Evolutionary conservation across 306 rosid genomes (phyloP), one percentile per base, ranked within the genome.

Genomic region (Geum urbanum): DNA sequence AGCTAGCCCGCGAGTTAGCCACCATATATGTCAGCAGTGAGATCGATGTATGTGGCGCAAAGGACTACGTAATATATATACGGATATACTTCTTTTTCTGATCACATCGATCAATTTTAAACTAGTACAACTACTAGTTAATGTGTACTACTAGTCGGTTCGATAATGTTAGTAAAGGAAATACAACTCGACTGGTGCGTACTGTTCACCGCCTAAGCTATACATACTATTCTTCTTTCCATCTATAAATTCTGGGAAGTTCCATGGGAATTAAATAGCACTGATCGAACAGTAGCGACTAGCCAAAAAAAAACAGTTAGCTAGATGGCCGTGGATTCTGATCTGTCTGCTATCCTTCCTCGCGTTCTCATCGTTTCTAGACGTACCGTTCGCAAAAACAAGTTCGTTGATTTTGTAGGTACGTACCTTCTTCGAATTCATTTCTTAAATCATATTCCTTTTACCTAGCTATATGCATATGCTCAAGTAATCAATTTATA

Each of bases 381-480:
- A 63, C 96, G 98, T 40, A 85, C 71, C 80, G 80, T 92, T 78
- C 98, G 97, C 69, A 92, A 92, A 76, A 92, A 92, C 91, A 92
- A 92, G 78, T 92, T 92, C 66, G 98, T 92, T 1, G 96, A 92
- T 90, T 92, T 92, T 45, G 97, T 92, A 0, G 98, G 98, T 88
- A 63, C 32, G 83, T 40, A 24, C 48, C 1, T 47, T 22, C 3
- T 70, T 55, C 2, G n/a, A 27, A 1, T 20, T n/a, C n/a, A n/a
- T n/a, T n/a, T n/a, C n/a, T n/a, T n/a, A n/a, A n/a, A n/a, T n/a
- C n/a, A n/a, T n/a, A n/a, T n/a, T n/a, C n/a, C n/a, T n/a, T n/a
- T n/a, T n/a, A n/a, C n/a, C n/a, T n/a, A n/a, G n/a, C n/a, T n/a
- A n/a, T n/a, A n/a, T n/a, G n/a, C n/a, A n/a, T n/a, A 9, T 16